Conservation (phyloP, 164 flowering plant species). For the Pachysandra terminalis region DNA sequence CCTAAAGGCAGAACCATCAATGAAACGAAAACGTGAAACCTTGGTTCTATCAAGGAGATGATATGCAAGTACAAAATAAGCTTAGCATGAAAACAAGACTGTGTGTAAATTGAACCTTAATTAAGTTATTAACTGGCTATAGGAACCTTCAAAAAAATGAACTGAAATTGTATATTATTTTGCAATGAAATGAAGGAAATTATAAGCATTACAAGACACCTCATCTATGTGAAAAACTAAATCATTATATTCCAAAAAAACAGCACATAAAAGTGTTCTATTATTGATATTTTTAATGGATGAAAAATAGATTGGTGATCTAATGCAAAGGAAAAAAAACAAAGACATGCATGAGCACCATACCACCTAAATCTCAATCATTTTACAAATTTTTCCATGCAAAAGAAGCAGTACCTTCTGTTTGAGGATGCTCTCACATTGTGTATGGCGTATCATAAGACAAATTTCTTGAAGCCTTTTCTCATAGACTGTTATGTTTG, state of each 20-base stretch:
- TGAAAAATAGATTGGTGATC: no score
- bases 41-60: neutral
- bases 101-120: no score
- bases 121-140: neutral
- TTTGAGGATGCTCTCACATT: slow-evolving; percentile 38
- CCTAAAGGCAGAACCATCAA: no score
- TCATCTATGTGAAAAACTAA: neutral
- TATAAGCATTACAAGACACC: neutral
- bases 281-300: no score
- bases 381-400: neutral
- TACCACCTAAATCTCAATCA: no score
- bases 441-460: slow-evolving; percentile 41
- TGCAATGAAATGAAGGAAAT: neutral
- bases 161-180: neutral
- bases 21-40: neutral
- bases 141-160: no score
- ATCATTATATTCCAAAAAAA: no score
- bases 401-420: slow-evolving; percentile 38
- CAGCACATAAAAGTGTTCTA: no score
- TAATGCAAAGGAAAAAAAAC: no score
- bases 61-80: no score
- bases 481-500: slow-evolving; percentile 32
- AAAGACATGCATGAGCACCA: no score
- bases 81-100: neutral
- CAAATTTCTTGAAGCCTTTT: slow-evolving; percentile 49